Evolutionary conservation across 1,284 basidiomycete species (phyloP), one percentile per base, ranked within the genome.

Genomic region (Trichosporon sp.): DNA sequence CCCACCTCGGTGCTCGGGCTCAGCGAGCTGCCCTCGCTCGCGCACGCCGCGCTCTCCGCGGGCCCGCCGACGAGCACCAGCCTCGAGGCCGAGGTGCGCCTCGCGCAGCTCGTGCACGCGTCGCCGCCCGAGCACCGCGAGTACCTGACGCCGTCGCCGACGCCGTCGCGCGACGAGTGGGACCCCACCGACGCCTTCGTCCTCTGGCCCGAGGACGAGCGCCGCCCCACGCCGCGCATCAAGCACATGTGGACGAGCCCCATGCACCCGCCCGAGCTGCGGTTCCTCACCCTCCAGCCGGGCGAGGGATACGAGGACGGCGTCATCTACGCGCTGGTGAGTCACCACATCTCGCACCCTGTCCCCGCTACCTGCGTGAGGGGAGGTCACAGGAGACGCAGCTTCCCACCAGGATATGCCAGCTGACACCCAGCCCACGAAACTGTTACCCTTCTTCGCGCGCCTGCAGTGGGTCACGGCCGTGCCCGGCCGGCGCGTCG

Each of bases 221-320:
- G 4, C 29, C 2, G 15, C 6, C 18, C 56, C 15, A 21, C 15
- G 29, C 56, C 56, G 27, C 9, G 29, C 5, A 60, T 60, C 29
- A 32, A 60, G 29, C 56, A 60, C 56, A 60, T 60, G 56, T 60
- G 56, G 56, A 60, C 56, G 18, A 60, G 56, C 29, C 56, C 56
- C 1, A 60, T 32, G 56, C 56, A 60, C 18, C 56, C 56, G 27
- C 56, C 56, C 6, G 56, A 60, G 27, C 29, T 60, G 18, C 11
- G 56, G 27, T 60, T 60, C 29, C 27, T 60, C 29, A 60, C 56
- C 1, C 56, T 60, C 15, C 27, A n/a, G 18, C 18, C 47, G 4
- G 47, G 23, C 11, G 47, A 12, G 23, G 47, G 47, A 12, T 27
- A 27, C 27, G 25, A 58, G 56, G 27, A 60, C 2, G 27, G 56